Conservation (phyloP, 768 basidiomycete species). For the Strobilomyces confusus region DNA sequence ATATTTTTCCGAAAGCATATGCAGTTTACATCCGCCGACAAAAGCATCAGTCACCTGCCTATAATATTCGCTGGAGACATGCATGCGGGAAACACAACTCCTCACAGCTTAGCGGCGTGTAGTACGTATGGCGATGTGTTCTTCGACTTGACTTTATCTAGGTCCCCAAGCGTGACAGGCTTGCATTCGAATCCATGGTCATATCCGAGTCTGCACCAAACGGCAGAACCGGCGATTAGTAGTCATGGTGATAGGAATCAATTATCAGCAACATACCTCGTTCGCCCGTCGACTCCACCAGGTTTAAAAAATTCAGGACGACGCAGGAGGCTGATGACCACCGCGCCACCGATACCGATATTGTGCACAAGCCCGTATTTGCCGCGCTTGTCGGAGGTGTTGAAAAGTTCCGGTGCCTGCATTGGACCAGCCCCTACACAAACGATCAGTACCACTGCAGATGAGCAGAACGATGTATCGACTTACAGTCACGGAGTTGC, state of each 20-base stretch:
- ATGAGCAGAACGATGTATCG: background rate
- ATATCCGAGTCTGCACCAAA: slow-evolving; percentile 59
- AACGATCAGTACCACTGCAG: background rate
- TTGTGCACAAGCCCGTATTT: slow-evolving; percentile 84
- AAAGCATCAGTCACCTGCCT: background rate
- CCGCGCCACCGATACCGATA: slow-evolving; percentile 77
- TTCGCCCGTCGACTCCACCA: slow-evolving; percentile 63
- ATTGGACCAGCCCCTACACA: slow-evolving; percentile 74
- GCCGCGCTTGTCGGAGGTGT: slow-evolving; percentile 57
- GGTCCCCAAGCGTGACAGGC: slow-evolving; percentile 56
- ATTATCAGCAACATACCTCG: slow-evolving; percentile 42
- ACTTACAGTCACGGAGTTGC: slow-evolving; percentile 68
- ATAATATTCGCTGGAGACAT: background rate
- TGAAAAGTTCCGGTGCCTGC: slow-evolving; percentile 73
- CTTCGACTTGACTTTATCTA: slow-evolving; percentile 75
- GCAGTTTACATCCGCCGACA: background rate
- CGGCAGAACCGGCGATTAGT: background rate
- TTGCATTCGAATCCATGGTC: slow-evolving; percentile 72
- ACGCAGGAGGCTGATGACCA: slow-evolving; percentile 69
- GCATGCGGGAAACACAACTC: background rate
- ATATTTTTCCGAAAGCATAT: background rate
- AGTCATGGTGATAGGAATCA: background rate
- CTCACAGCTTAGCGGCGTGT: slow-evolving; percentile 40
- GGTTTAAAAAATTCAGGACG: slow-evolving; percentile 72
- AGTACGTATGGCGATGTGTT: slow-evolving; percentile 47